phyloP scores from a whole-genome alignment of 148 eudicot genomes.

The Polygonum aviculare region DNA sequence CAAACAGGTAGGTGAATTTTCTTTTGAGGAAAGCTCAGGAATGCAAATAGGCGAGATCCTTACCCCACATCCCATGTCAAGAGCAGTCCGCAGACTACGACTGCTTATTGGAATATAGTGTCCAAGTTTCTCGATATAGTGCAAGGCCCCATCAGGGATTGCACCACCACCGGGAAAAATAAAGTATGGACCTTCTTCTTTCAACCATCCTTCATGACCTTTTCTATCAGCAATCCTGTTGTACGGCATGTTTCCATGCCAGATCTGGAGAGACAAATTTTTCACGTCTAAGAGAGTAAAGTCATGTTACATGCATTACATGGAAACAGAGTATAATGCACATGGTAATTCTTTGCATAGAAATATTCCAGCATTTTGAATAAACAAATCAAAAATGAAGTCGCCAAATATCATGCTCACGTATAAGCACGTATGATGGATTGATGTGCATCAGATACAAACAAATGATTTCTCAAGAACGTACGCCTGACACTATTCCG shows the following conservation, averaged over 20 bases:
- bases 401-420: too few relatives aligned
- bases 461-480: too few relatives aligned
- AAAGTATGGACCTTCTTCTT: constrained; percentile 61
- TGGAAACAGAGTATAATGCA: too few relatives aligned
- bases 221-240: constrained; percentile 87
- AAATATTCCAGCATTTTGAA: too few relatives aligned
- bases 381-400: too few relatives aligned
- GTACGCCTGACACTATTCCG: too few relatives aligned
- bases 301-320: too few relatives aligned
- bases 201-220: constrained; percentile 33
- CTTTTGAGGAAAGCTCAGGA: too few relatives aligned
- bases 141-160: constrained; percentile 69
- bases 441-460: too few relatives aligned
- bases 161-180: constrained; percentile 76
- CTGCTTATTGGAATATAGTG: constrained; percentile 86
- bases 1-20: too few relatives aligned
- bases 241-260: constrained; percentile 94
- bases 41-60: neutral
- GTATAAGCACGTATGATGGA: too few relatives aligned
- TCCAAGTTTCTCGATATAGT: constrained; percentile 81
- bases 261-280: constrained; percentile 4
- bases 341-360: too few relatives aligned
- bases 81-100: constrained; percentile 81
- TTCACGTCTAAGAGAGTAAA: neutral
- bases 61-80: constrained; percentile 99